A percentile compares a stretch with the other conserved stretches of the same genome.
phyloP scores from a whole-genome alignment of 345 rosid genomes.

The Pseudoturritis turrita region DNA sequence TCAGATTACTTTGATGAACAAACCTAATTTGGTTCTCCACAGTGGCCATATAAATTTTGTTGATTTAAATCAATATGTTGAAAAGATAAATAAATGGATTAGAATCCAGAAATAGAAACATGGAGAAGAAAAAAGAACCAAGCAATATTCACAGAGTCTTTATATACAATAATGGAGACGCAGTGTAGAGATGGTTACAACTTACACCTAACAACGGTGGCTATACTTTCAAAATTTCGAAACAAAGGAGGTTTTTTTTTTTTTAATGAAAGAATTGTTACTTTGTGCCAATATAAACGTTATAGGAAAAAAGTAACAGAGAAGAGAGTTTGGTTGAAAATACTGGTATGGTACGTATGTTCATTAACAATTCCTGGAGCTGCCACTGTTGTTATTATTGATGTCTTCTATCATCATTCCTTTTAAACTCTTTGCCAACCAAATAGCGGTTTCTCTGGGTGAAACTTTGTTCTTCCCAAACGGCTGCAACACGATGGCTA shows the following conservation, averaged over 20 bases:
- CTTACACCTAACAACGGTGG: not conserved
- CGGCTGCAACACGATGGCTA: constrained; percentile 86
- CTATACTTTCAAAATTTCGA: constrained; percentile 13
- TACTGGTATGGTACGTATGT: not conserved
- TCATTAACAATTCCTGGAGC: constrained; percentile 26
- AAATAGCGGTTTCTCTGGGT: constrained; percentile 98
- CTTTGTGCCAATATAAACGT: constrained; percentile 8
- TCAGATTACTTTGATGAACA: too few relatives aligned
- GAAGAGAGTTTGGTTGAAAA: not conserved
- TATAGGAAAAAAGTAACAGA: not conserved
- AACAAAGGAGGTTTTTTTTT: not conserved
- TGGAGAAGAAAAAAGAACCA: not conserved
- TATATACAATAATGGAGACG: not conserved
- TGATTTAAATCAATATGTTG: not conserved
- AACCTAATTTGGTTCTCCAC: too few relatives aligned
- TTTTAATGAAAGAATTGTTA: constrained; percentile 10
- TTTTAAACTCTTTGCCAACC: constrained; percentile 92
- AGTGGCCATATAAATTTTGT: not conserved
- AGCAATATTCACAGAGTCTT: not conserved
- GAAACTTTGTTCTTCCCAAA: constrained; percentile 95
- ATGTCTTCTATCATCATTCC: constrained; percentile 91
- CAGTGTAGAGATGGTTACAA: not conserved
- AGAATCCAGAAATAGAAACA: not conserved
- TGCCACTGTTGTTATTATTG: constrained; percentile 24
- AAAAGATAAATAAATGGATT: not conserved